Percentiles rank a stretch among this genome's conserved stretches.
Conservation (phyloP, 1,139 yeast species). For the Kazachstania sp. region DNA sequence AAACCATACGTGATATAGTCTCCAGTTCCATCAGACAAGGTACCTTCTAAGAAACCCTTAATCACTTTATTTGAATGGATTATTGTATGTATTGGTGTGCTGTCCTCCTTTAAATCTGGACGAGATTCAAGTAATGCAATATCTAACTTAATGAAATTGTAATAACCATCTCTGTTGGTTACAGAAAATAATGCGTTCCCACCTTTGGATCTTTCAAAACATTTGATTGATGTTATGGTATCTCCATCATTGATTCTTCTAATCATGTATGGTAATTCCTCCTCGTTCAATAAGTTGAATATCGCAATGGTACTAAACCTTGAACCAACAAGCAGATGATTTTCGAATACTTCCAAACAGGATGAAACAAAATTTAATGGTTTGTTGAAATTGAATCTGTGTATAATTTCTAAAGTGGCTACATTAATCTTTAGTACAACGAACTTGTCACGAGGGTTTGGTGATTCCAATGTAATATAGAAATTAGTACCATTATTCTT, state of each 20-base stretch:
- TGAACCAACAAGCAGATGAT: constrained; percentile 55
- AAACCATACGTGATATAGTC: constrained; percentile 70
- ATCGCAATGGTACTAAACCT: constrained; percentile 59
- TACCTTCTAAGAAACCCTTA: constrained; percentile 77
- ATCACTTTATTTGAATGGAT: constrained; percentile 57
- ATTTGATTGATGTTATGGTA: constrained; percentile 52
- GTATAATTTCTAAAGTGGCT: constrained; percentile 20
- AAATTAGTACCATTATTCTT: constrained; percentile 24
- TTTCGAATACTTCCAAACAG: constrained; percentile 39
- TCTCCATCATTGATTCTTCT: constrained; percentile 64
- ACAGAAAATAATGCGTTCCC: constrained; percentile 32
- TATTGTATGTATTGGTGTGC: constrained; percentile 21
- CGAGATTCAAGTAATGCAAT: not conserved
- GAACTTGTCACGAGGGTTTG: constrained; percentile 55
- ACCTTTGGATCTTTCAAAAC: constrained; percentile 29
- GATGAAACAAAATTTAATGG: constrained; percentile 54
- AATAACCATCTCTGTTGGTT: constrained; percentile 61
- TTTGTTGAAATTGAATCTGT: constrained; percentile 24
- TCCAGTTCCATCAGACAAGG: constrained; percentile 36
- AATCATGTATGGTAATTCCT: constrained; percentile 24
- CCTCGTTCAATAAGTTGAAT: constrained; percentile 36
- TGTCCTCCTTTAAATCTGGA: constrained; percentile 8
- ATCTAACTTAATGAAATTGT: constrained; percentile 31
- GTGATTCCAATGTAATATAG: constrained; percentile 51
- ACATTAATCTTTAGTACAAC: constrained; percentile 37